These are phyloP conservation scores for Puccinia novopanici DNA, from an alignment of 1,284 basidiomycete genomes.

Conservation along the genomic window DNA sequence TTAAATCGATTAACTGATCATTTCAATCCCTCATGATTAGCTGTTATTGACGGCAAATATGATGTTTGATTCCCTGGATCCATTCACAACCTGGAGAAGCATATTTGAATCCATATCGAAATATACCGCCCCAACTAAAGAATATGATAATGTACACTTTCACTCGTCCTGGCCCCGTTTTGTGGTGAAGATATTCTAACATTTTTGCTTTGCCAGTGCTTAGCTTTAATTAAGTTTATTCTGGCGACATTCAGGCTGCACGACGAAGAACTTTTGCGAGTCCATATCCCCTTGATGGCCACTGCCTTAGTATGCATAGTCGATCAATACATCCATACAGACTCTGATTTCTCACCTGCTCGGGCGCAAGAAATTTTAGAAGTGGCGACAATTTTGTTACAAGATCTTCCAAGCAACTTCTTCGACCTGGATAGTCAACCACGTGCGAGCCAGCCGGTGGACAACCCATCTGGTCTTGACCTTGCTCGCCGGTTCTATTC, in stretches of 20 bases:
- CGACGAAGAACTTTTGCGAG: slow-evolving; percentile 76
- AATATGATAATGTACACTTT: slow-evolving; percentile 61
- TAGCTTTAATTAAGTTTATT: slow-evolving; percentile 66
- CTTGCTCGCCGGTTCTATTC: slow-evolving; percentile 42
- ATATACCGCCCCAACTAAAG: slow-evolving; percentile 55
- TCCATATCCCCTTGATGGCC: slow-evolving; percentile 79
- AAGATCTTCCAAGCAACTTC: slow-evolving; percentile 29
- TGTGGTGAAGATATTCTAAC: slow-evolving; percentile 53
- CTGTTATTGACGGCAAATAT: slow-evolving; percentile 80
- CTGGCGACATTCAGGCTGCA: slow-evolving; percentile 71
- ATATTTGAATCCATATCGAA: slow-evolving; percentile 64
- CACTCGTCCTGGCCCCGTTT: slow-evolving; percentile 52
- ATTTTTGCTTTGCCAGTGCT: slow-evolving; percentile 63
- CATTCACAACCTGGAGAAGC: slow-evolving; percentile 79
- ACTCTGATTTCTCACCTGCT: slow-evolving; percentile 54
- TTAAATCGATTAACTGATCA: too few relatives aligned
- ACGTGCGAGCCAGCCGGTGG: not conserved
- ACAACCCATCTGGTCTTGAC: slow-evolving; percentile 9
- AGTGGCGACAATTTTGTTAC: slow-evolving; percentile 29
- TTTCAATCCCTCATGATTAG: slow-evolving; percentile 60
- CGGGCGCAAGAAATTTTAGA: slow-evolving; percentile 22
- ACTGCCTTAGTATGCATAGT: slow-evolving; percentile 68
- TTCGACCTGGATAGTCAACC: slow-evolving; percentile 9
- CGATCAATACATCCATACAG: slow-evolving; percentile 61
- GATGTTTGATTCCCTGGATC: slow-evolving; percentile 89